Evolutionary conservation across 192 early-diverging fungal genomes (phyloP).

Genomic region (Jimgerdemannia lactiflua): DNA sequence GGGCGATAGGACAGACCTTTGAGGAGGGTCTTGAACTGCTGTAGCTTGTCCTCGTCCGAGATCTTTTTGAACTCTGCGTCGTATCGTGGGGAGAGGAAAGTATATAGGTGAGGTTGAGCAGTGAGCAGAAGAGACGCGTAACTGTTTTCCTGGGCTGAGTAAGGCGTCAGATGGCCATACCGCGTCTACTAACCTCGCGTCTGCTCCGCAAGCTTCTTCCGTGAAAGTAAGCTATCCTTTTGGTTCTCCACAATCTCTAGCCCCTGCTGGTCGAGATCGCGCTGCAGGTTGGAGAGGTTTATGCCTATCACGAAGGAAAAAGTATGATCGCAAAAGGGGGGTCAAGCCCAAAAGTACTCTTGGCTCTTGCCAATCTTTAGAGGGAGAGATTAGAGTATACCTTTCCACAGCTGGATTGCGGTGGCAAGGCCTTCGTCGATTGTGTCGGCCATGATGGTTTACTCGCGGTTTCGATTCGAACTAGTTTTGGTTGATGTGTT

Average conservation of each 20-base stretch:
- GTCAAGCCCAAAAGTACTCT: neutral
- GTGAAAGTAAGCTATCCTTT: conserved; percentile 67
- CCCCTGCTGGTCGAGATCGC: conserved; percentile 72
- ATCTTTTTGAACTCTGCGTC: conserved; percentile 72
- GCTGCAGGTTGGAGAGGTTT: conserved; percentile 65
- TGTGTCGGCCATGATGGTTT: conserved; percentile 11
- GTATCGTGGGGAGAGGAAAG: neutral
- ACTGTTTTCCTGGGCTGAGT: neutral
- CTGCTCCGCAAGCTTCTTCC: conserved; percentile 83
- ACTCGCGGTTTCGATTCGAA: no score
- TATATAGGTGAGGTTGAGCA: neutral
- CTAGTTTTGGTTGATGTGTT: no score
- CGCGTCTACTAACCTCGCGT: conserved; percentile 62
- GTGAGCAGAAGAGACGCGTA: no score
- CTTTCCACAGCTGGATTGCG: conserved; percentile 36
- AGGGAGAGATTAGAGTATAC: neutral
- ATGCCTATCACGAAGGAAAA: conserved; percentile 40
- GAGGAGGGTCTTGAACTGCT: conserved; percentile 73
- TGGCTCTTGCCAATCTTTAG: no score
- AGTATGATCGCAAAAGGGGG: neutral
- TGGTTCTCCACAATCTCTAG: conserved; percentile 83
- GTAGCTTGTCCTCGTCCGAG: conserved; percentile 73
- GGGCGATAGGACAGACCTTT: conserved; percentile 41
- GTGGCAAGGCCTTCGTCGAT: conserved; percentile 18
- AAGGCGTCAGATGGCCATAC: neutral